A percentile compares a stretch with the other conserved stretches of the same genome.
These are phyloP conservation scores for Aspergillus sp. DNA, from an alignment of 2,329 filamentous ascomycete species.

Conservation along the genomic window DNA sequence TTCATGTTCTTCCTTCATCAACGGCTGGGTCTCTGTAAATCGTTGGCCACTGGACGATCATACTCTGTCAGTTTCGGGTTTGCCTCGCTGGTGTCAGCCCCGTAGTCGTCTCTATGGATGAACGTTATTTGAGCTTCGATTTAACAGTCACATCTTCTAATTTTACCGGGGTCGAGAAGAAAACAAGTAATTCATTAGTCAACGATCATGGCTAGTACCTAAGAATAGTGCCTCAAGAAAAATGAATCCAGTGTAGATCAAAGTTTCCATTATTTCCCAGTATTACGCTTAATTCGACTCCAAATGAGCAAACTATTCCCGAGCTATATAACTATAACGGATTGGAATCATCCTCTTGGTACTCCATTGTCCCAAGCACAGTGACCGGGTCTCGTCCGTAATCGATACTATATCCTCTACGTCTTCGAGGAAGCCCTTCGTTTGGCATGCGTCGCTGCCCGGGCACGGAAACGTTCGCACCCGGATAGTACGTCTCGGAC, in stretches of 20 bases:
- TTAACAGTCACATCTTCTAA: no score
- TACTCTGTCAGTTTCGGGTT: conserved; percentile 57
- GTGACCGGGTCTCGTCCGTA: conserved; percentile 14
- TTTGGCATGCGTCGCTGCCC: conserved; percentile 21
- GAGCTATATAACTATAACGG: neutral
- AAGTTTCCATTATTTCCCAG: neutral
- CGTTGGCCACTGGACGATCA: conserved; percentile 55
- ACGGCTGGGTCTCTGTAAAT: conserved; percentile 52
- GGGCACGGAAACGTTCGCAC: neutral
- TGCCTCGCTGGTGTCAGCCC: conserved; percentile 49
- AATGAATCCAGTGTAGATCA: neutral
- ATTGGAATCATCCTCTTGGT: conserved; percentile 10
- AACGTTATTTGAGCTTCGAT: no score
- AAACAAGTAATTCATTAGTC: neutral
- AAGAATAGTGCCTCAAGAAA: no score
- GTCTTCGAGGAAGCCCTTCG: conserved; percentile 27
- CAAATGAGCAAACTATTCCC: neutral
- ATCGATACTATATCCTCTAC: conserved; percentile 22
- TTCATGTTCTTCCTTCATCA: conserved; percentile 45
- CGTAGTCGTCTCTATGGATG: conserved; percentile 12
- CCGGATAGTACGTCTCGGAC: conserved; percentile 23
- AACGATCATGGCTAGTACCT: no score
- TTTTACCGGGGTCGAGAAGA: neutral
- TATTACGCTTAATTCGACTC: neutral
- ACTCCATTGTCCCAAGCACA: conserved; percentile 14